Conservation (phyloP, 2,329 filamentous ascomycete genomes). For the Chaetomiaceae sp. region DNA sequence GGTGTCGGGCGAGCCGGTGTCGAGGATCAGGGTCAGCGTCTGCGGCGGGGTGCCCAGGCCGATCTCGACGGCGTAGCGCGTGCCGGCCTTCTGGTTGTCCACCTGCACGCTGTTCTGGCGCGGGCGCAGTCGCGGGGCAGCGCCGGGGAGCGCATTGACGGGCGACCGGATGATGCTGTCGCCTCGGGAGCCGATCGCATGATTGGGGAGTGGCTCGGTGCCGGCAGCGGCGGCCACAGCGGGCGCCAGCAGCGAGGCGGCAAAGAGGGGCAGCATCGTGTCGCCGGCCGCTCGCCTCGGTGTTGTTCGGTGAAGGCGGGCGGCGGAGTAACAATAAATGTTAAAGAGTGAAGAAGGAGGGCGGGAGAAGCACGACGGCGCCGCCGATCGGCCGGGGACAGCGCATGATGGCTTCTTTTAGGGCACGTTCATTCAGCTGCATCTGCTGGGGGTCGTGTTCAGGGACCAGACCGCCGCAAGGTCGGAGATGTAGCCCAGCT, state of each 20-base stretch:
- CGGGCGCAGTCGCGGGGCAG: slow-evolving; percentile 7
- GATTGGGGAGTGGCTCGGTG: no score
- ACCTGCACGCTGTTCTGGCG: slow-evolving; percentile 19
- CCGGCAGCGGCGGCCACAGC: slow-evolving; percentile 5
- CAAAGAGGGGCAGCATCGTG: slow-evolving; percentile 15
- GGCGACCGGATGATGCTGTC: slow-evolving; percentile 19
- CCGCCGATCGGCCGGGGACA: no score
- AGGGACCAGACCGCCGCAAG: no score
- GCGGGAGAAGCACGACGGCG: no score
- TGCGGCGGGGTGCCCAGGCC: slow-evolving; percentile 43
- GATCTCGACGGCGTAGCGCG: slow-evolving; percentile 21
- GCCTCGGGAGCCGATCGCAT: slow-evolving; percentile 11
- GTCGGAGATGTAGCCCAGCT: no score
- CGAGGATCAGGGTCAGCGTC: slow-evolving; percentile 41
- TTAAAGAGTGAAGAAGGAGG: background rate
- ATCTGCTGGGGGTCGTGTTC: no score
- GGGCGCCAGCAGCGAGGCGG: slow-evolving; percentile 12
- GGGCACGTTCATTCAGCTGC: no score
- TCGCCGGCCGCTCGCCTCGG: background rate
- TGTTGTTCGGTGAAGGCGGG: background rate
- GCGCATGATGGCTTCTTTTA: no score
- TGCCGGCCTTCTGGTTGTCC: slow-evolving; percentile 17
- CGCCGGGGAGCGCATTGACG: slow-evolving; percentile 12
- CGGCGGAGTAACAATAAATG: background rate
- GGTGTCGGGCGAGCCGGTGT: slow-evolving; percentile 49